Conservation (phyloP, 352 stramenopile species). For the Elongisporangium anandrum region DNA sequence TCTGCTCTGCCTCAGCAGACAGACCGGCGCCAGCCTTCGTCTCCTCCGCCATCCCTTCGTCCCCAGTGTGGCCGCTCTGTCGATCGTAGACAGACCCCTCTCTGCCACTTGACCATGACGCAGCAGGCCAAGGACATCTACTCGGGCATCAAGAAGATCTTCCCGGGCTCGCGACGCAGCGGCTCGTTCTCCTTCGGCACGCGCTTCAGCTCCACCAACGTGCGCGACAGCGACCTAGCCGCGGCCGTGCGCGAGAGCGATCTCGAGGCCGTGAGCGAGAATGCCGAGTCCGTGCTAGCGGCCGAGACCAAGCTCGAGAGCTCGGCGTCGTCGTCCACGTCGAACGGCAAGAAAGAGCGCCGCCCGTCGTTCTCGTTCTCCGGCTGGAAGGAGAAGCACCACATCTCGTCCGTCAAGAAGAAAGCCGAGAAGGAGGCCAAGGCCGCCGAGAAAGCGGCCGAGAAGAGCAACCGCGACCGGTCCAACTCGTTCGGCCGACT, state of each 20-base stretch:
- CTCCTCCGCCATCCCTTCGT: too few relatives aligned
- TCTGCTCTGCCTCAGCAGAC: background rate
- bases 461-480: conserved; percentile 1
- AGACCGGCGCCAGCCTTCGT: too few relatives aligned
- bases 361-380: conserved; percentile 53
- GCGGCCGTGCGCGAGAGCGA: conserved; percentile 10
- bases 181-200: conserved; percentile 47
- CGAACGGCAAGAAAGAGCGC: conserved; percentile 30
- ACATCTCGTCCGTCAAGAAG: conserved; percentile 12
- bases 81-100: background rate
- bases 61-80: background rate
- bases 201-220: conserved; percentile 9
- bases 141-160: conserved; percentile 79
- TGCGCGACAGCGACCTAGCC: background rate
- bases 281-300: conserved; percentile 28
- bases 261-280: background rate
- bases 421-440: background rate
- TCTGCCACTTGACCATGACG: conserved; percentile 34
- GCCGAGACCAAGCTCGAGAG: conserved; percentile 15
- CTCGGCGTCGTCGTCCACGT: background rate
- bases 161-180: conserved; percentile 40
- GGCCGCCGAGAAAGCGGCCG: conserved; percentile 1
- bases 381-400: conserved; percentile 38
- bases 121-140: conserved; percentile 78
- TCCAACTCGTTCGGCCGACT: background rate